phyloP scores from a whole-genome alignment of 805 yeast genomes.

The Yarrowia sp. region DNA sequence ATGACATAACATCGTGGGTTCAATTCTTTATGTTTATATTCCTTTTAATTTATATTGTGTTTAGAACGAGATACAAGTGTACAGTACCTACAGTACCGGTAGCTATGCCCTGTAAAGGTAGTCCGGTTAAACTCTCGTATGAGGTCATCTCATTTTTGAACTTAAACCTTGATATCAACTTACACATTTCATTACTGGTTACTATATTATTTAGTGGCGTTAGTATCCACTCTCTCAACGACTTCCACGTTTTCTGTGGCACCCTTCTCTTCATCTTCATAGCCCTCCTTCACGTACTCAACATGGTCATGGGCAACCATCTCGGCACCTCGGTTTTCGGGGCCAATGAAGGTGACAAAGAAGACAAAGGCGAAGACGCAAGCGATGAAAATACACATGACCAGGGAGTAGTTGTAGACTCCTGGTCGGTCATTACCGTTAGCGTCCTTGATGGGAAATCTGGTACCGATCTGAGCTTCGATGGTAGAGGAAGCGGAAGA shows the following conservation, averaged over 20 bases:
- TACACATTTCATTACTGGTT: too few species aligned
- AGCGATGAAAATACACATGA: slow-evolving; percentile 5
- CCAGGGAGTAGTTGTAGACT: slow-evolving; percentile 3
- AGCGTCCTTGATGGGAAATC: neutral
- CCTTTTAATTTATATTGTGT: too few species aligned
- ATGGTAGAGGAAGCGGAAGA: slow-evolving; percentile 5
- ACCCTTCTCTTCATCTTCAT: slow-evolving; percentile 1
- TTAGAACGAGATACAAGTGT: too few species aligned
- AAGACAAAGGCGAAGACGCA: neutral
- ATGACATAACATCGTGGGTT: too few species aligned
- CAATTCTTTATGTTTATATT: too few species aligned
- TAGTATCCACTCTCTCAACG: neutral
- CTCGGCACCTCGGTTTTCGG: slow-evolving; percentile 10
- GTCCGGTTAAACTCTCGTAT: too few species aligned
- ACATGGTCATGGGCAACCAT: slow-evolving; percentile 11
- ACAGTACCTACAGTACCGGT: too few species aligned
- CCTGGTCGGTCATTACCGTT: neutral
- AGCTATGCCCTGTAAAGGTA: too few species aligned
- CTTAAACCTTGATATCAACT: too few species aligned
- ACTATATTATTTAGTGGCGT: neutral
- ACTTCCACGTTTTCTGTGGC: neutral
- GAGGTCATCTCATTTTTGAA: too few species aligned
- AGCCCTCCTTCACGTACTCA: neutral
- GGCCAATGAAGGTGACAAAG: neutral
- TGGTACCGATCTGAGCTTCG: neutral